These are phyloP conservation scores for Saksenaea oblongispora DNA, from an alignment of 371 early-diverging fungal genomes.

Conservation along the genomic window DNA sequence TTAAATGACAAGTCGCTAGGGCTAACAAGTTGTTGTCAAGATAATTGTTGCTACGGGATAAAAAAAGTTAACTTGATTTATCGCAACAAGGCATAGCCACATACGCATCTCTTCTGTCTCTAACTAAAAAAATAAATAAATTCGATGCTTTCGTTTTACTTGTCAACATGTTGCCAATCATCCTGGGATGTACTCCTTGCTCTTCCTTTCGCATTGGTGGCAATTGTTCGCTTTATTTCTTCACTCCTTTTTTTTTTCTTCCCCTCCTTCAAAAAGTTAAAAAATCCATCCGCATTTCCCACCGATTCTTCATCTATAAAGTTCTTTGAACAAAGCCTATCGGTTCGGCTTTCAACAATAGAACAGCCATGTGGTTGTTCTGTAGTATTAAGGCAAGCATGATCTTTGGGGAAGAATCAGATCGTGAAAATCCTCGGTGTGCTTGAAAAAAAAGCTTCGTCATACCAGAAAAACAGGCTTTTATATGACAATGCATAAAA, in stretches of 20 bases:
- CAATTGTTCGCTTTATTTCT: neutral
- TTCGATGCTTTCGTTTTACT: neutral
- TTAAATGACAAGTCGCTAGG: neutral
- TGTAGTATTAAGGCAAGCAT: too few species aligned
- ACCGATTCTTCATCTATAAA: neutral
- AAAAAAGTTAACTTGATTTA: neutral
- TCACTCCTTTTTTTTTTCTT: neutral
- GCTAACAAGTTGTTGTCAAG: neutral
- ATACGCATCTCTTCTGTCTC: too few species aligned
- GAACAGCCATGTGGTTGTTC: neutral
- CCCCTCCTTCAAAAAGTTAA: neutral
- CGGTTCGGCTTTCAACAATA: neutral
- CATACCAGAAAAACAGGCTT: too few species aligned
- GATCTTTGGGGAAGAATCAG: constrained; percentile 15
- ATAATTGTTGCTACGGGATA: neutral
- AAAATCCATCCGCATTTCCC: neutral
- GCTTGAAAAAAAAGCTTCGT: neutral
- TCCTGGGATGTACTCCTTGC: constrained; percentile 3
- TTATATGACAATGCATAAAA: neutral
- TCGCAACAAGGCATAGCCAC: neutral
- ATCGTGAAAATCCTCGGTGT: constrained; percentile 22
- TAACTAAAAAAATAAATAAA: neutral
- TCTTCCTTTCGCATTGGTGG: neutral
- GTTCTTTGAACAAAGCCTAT: neutral
- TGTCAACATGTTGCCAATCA: constrained; percentile 3